These are phyloP conservation scores for Coleophoma crateriformis DNA, from an alignment of 2,329 filamentous ascomycete genomes.

Conservation along the genomic window DNA sequence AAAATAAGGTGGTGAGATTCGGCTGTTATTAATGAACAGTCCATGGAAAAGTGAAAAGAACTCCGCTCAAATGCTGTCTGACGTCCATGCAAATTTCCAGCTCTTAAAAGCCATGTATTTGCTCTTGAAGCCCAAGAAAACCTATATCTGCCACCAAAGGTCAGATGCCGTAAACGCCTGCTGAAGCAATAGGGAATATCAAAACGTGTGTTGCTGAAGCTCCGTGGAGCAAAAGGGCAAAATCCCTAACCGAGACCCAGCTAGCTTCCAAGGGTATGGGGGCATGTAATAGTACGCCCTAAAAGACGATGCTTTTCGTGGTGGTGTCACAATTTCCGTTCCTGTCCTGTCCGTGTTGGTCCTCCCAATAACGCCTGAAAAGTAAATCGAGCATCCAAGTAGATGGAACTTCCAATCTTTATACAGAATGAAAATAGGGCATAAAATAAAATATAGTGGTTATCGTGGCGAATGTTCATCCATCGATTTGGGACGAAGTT, in stretches of 20 bases:
- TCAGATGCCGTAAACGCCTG: too few relatives aligned
- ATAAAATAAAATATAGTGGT: not conserved
- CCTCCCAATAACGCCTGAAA: too few relatives aligned
- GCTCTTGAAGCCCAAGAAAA: not conserved
- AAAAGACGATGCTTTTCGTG: conserved; percentile 1
- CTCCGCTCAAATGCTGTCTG: not conserved
- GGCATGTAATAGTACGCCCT: not conserved
- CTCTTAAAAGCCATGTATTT: not conserved
- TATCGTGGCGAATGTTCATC: conserved; percentile 20
- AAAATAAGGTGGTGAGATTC: not conserved
- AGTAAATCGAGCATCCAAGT: too few relatives aligned
- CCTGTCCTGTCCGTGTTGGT: not conserved
- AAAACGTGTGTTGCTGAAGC: too few relatives aligned
- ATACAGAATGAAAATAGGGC: too few relatives aligned
- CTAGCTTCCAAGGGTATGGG: too few relatives aligned
- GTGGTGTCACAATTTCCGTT: not conserved
- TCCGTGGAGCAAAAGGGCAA: too few relatives aligned
- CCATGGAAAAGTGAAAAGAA: not conserved
- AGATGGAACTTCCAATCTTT: too few relatives aligned
- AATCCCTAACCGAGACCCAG: too few relatives aligned
- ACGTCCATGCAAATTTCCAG: not conserved
- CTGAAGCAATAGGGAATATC: too few relatives aligned
- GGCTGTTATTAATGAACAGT: too few relatives aligned
- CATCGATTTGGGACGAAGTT: conserved; percentile 44
- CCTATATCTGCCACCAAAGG: too few relatives aligned